Evolutionary conservation across 176 grass and related monocot genomes (phyloP).

Genomic region (Dactylis glomerata): DNA sequence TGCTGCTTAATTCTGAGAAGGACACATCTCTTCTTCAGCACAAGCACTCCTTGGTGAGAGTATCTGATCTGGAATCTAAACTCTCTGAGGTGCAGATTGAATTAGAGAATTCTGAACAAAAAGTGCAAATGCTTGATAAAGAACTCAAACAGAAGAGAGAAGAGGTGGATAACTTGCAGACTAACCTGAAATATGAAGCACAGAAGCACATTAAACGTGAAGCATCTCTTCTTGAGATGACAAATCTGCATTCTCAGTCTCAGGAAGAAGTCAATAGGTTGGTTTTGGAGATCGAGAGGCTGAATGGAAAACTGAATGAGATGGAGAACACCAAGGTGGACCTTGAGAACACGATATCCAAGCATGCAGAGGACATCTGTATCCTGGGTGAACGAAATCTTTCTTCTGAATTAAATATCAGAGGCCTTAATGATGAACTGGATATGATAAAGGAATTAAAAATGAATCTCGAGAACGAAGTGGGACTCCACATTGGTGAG

Average conservation of each 20-base stretch:
- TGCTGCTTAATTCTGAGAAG: constrained; percentile 16
- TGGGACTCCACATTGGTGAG: constrained; percentile 45
- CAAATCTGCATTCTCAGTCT: constrained; percentile 19
- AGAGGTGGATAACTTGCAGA: constrained; percentile 19
- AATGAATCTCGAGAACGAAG: constrained; percentile 37
- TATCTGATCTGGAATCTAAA: constrained; percentile 30
- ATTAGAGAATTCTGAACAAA: constrained; percentile 19
- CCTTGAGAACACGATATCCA: constrained; percentile 42
- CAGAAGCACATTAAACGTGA: neutral
- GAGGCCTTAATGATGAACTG: constrained; percentile 30
- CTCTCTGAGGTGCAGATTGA: neutral
- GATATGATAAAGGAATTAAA: constrained; percentile 47
- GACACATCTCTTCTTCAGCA: constrained; percentile 1
- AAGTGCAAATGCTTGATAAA: constrained; percentile 28
- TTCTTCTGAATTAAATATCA: constrained; percentile 30
- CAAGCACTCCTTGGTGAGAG: constrained; percentile 19
- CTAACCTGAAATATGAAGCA: neutral
- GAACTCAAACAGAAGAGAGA: constrained; percentile 38
- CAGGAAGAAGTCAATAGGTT: constrained; percentile 22
- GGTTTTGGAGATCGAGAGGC: constrained; percentile 34
- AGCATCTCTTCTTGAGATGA: constrained; percentile 13
- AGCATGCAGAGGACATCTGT: constrained; percentile 11
- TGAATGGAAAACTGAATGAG: constrained; percentile 37
- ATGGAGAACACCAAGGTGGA: constrained; percentile 41
- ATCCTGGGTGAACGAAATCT: constrained; percentile 28